A percentile compares a stretch with the other conserved stretches of the same genome.
Evolutionary conservation across 257 asterid genomes (phyloP).

Genomic region (Solanum corneliomulleri): DNA sequence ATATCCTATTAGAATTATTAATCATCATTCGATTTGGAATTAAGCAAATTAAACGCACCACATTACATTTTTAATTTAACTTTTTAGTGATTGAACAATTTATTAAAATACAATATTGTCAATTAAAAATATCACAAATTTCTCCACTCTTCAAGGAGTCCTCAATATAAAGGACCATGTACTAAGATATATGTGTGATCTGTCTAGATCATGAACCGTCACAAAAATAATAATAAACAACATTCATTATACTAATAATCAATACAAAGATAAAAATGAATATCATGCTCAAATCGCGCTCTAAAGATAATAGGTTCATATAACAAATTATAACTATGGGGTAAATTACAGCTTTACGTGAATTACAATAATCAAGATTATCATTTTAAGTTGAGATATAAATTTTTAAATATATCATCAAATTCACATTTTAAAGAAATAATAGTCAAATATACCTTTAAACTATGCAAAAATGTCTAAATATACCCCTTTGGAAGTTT

Average conservation of each 20-base stretch:
- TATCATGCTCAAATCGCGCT: neutral
- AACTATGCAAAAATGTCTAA: too few species aligned
- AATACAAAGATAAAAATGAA: too few species aligned
- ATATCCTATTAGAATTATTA: neutral
- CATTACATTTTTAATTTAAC: neutral
- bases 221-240: neutral
- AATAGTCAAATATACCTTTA: too few species aligned
- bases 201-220: neutral
- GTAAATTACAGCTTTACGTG: neutral
- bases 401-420: neutral
- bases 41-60: neutral
- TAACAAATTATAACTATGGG: neutral
- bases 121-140: neutral
- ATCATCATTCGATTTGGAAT: neutral
- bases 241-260: neutral
- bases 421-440: neutral
- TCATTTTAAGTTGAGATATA: neutral
- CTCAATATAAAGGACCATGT: neutral
- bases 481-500: too few species aligned
- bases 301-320: neutral
- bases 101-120: neutral
- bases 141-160: neutral
- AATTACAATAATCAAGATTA: neutral
- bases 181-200: neutral
- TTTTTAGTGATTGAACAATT: neutral